phyloP scores from a whole-genome alignment of 345 rosid species.

The Aegle marmelos region DNA sequence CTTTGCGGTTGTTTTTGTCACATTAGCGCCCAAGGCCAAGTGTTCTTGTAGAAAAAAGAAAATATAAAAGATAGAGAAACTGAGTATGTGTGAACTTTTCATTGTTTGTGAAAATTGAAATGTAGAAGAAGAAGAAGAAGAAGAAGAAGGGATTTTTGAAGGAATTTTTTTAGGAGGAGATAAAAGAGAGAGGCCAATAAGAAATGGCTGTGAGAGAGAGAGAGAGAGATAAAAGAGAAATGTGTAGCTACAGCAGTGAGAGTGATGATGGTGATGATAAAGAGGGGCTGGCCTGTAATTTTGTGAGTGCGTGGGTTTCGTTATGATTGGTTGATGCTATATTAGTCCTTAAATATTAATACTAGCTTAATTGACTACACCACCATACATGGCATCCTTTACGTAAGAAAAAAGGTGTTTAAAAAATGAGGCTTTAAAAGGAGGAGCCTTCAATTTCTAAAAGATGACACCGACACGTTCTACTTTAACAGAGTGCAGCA shows the following conservation, averaged over 20 bases:
- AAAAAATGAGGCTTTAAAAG: background rate
- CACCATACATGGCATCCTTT: background rate
- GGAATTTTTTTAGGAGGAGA: background rate
- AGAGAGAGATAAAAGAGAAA: background rate
- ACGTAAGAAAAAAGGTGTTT: background rate
- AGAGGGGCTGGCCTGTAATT: background rate
- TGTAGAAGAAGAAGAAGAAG: background rate
- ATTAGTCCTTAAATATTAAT: background rate
- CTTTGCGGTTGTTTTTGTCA: constrained; percentile 22
- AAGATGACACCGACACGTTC: constrained; percentile 41
- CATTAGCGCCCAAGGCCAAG: background rate
- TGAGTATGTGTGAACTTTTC: constrained; percentile 18
- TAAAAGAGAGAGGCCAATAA: background rate
- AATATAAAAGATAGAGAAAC: constrained; percentile 13
- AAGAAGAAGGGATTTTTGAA: background rate
- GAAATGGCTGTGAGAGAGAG: background rate
- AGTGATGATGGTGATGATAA: background rate
- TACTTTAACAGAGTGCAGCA: constrained; percentile 11
- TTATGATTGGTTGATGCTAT: constrained; percentile 15
- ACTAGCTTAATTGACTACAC: background rate
- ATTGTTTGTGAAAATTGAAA: constrained; percentile 22
- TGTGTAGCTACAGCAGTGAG: constrained; percentile 7
- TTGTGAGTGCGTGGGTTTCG: background rate
- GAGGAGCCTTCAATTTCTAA: constrained; percentile 17
- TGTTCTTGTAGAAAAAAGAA: constrained; percentile 15